Percentiles rank a stretch among this genome's conserved stretches.
Conservation (phyloP, 1,284 basidiomycete genomes). For the Apiotrichum brassicae region DNA sequence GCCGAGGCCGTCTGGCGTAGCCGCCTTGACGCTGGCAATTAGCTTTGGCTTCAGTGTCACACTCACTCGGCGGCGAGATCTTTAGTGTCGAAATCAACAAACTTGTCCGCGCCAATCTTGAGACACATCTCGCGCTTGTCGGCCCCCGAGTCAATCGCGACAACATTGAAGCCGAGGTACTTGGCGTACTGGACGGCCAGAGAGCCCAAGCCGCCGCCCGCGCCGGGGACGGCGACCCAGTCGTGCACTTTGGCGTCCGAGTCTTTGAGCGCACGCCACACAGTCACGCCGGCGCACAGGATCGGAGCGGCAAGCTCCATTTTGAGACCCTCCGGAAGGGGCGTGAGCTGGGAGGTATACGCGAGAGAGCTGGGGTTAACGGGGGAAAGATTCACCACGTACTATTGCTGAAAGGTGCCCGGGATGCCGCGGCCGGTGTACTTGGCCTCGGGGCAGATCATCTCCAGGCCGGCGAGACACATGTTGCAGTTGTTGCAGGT, state of each 20-base stretch:
- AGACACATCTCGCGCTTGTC: slow-evolving; percentile 61
- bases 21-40: slow-evolving; percentile 46
- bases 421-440: slow-evolving; percentile 66
- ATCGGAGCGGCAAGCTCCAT: slow-evolving; percentile 71
- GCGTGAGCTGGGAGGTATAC: slow-evolving; percentile 62
- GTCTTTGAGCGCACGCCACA: slow-evolving; percentile 73
- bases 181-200: slow-evolving; percentile 68
- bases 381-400: neutral
- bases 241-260: slow-evolving; percentile 61
- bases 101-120: slow-evolving; percentile 67
- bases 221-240: slow-evolving; percentile 63
- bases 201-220: slow-evolving; percentile 47
- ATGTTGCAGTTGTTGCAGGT: slow-evolving; percentile 65
- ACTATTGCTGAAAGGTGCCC: slow-evolving; percentile 54
- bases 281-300: slow-evolving; percentile 60
- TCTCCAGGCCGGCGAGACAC: slow-evolving; percentile 63
- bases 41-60: neutral
- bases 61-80: neutral
- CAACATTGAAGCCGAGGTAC: slow-evolving; percentile 65
- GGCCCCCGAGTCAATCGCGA: slow-evolving; percentile 67
- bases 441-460: slow-evolving; percentile 54
- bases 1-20: slow-evolving; percentile 60
- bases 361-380: slow-evolving; percentile 24
- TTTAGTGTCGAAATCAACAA: slow-evolving; percentile 64
- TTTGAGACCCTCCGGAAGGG: slow-evolving; percentile 61